Percentiles rank a stretch among this genome's conserved stretches.
These are phyloP conservation scores for Chlorophyllum brunneum DNA, from an alignment of 768 basidiomycete genomes.

Conservation along the genomic window DNA sequence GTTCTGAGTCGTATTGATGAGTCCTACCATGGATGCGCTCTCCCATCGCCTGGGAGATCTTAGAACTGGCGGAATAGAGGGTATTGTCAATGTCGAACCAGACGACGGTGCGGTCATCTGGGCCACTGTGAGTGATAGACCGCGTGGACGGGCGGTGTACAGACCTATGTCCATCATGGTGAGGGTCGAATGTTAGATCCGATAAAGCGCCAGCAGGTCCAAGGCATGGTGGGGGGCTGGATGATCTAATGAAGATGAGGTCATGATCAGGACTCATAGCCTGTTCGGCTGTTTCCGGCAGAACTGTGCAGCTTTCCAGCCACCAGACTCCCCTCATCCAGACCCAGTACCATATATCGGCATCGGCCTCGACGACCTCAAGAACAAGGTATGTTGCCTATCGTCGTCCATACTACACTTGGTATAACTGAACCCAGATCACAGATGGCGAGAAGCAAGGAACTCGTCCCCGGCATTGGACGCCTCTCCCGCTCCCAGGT, in stretches of 20 bases:
- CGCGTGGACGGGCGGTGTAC: not conserved
- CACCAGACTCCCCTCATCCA: slow-evolving; percentile 29
- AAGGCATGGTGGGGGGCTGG: not conserved
- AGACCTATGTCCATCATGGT: slow-evolving; percentile 2
- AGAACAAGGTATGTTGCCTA: slow-evolving; percentile 40
- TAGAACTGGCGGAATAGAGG: slow-evolving; percentile 72
- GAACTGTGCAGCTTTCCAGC: slow-evolving; percentile 45
- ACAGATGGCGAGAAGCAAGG: slow-evolving; percentile 83
- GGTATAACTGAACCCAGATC: slow-evolving; percentile 15
- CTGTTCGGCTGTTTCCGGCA: slow-evolving; percentile 31
- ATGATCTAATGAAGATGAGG: not conserved
- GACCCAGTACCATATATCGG: slow-evolving; percentile 35
- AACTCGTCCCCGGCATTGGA: slow-evolving; percentile 78
- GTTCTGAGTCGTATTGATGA: not conserved
- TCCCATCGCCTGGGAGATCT: slow-evolving; percentile 78
- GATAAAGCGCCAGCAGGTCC: not conserved
- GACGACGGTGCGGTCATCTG: slow-evolving; percentile 58
- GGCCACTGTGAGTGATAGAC: slow-evolving; percentile 8
- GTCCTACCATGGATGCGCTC: slow-evolving; percentile 67
- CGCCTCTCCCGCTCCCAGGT: slow-evolving; percentile 82
- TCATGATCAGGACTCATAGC: slow-evolving; percentile 25
- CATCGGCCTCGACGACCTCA: slow-evolving; percentile 50
- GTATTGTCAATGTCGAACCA: slow-evolving; percentile 92
- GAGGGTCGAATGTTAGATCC: not conserved
- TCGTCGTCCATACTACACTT: slow-evolving; percentile 12